phyloP scores from a whole-genome alignment of 2,329 filamentous ascomycete species.

The Davidsoniella neocaledoniae region DNA sequence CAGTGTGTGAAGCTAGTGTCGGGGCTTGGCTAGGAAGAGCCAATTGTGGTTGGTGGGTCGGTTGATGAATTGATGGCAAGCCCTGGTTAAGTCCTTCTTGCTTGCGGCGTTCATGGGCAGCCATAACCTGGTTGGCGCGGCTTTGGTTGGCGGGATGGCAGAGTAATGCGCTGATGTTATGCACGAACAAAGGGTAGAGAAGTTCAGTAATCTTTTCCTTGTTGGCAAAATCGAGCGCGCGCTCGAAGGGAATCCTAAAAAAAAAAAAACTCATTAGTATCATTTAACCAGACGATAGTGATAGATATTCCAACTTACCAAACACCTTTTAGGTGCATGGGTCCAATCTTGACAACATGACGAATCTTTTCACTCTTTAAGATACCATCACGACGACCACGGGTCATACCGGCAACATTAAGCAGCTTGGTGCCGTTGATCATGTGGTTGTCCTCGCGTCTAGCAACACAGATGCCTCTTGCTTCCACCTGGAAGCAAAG shows the following conservation, averaged over 20 bases:
- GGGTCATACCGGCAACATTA: constrained; percentile 96
- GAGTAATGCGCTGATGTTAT: constrained; percentile 84
- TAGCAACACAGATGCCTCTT: constrained; percentile 84
- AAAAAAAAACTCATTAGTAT: not conserved
- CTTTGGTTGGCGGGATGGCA: constrained; percentile 86
- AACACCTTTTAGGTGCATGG: constrained; percentile 96
- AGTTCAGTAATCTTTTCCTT: constrained; percentile 98
- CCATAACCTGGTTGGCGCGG: constrained; percentile 72
- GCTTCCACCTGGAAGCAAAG: constrained; percentile 97
- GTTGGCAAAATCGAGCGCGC: constrained; percentile 95
- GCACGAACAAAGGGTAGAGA: constrained; percentile 88
- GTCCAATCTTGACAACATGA: constrained; percentile 95
- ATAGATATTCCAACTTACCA: constrained; percentile 44
- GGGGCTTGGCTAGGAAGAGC: constrained; percentile 38
- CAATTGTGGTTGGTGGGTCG: constrained; percentile 38
- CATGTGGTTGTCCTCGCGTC: constrained; percentile 96
- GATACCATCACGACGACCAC: constrained; percentile 86
- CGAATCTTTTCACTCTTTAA: constrained; percentile 94
- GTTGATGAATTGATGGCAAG: constrained; percentile 49
- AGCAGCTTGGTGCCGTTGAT: constrained; percentile 96
- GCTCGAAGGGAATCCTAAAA: constrained; percentile 98
- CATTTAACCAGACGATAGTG: not conserved
- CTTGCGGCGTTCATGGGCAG: constrained; percentile 63
- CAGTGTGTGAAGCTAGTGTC: constrained; percentile 48
- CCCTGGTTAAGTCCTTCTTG: constrained; percentile 44